Percentiles rank a stretch among this genome's conserved stretches.
These are phyloP conservation scores for Saccharomycopsis phalli DNA, from an alignment of 1,139 yeast genomes.

Conservation along the genomic window DNA sequence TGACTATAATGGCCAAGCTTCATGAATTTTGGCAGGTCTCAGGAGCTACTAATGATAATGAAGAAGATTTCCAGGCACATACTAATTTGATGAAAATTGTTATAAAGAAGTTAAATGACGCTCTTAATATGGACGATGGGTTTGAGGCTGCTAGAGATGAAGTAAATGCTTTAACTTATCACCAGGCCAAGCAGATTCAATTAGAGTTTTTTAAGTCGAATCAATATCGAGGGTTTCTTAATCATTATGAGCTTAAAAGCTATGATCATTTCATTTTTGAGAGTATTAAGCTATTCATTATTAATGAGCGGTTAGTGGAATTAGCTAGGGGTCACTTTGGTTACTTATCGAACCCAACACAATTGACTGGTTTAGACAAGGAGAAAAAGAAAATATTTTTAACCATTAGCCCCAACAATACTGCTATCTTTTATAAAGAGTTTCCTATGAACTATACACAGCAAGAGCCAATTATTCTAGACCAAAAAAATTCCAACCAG, in stretches of 20 bases:
- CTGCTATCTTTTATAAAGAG: constrained; percentile 1
- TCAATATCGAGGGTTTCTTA: constrained; percentile 14
- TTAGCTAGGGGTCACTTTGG: constrained; percentile 12
- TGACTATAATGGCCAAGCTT: constrained; percentile 1
- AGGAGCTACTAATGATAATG: neutral
- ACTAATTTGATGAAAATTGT: constrained; percentile 4
- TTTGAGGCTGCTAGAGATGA: neutral
- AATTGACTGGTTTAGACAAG: too few relatives aligned
- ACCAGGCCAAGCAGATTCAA: constrained; percentile 12
- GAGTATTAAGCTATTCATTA: constrained; percentile 10
- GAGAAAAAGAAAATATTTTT: neutral
- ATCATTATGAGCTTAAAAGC: constrained; percentile 6
- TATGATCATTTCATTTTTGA: constrained; percentile 10
- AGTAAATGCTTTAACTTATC: constrained; percentile 11
- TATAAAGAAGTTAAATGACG: constrained; percentile 9
- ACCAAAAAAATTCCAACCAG: neutral
- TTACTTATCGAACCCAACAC: constrained; percentile 11
- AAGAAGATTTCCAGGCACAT: neutral
- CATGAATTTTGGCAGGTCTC: constrained; percentile 6
- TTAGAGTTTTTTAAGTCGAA: constrained; percentile 14
- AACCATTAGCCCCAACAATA: constrained; percentile 4
- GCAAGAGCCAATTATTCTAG: neutral
- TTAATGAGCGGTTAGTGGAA: constrained; percentile 16
- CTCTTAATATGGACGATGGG: constrained; percentile 7
- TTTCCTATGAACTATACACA: neutral